phyloP scores from a whole-genome alignment of 202 grass and related monocot genomes.

The Zoysia matrella region DNA sequence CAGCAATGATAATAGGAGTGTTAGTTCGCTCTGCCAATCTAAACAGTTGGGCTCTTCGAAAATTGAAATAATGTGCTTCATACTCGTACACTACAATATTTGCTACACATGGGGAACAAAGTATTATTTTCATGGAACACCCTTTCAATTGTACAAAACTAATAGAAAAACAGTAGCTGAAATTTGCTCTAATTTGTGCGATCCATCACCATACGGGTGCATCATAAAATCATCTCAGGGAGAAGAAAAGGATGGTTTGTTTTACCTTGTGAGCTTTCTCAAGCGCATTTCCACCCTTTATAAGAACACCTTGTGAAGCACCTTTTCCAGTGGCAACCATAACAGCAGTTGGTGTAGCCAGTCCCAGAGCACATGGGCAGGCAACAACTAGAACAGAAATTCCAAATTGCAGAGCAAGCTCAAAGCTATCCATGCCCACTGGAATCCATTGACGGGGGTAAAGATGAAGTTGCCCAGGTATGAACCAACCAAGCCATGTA shows the following conservation, averaged over 20 bases:
- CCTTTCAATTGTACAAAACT: not conserved
- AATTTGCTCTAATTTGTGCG: not conserved
- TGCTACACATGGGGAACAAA: not conserved
- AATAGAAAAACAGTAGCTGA: not conserved
- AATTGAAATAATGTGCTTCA: constrained; percentile 4
- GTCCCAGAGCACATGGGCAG: constrained; percentile 92
- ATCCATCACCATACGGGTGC: not conserved
- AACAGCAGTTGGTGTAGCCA: constrained; percentile 97
- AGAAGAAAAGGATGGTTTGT: constrained; percentile 5
- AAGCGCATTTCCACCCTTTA: constrained; percentile 93
- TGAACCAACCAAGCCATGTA: constrained; percentile 94
- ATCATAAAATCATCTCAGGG: not conserved
- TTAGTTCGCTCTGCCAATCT: constrained; percentile 13
- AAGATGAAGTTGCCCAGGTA: constrained; percentile 71
- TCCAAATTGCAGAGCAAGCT: constrained; percentile 97
- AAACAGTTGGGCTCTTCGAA: constrained; percentile 7
- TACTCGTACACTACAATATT: not conserved
- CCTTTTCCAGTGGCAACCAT: constrained; percentile 99
- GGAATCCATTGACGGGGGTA: constrained; percentile 82
- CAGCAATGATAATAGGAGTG: constrained; percentile 17
- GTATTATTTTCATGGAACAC: not conserved
- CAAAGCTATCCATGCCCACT: constrained; percentile 93
- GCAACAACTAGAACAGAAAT: constrained; percentile 97
- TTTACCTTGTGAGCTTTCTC: constrained; percentile 99
- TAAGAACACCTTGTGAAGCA: constrained; percentile 95